Evolutionary conservation across 306 rosid genomes (phyloP).

Genomic region (Echinosophora koreensis): DNA sequence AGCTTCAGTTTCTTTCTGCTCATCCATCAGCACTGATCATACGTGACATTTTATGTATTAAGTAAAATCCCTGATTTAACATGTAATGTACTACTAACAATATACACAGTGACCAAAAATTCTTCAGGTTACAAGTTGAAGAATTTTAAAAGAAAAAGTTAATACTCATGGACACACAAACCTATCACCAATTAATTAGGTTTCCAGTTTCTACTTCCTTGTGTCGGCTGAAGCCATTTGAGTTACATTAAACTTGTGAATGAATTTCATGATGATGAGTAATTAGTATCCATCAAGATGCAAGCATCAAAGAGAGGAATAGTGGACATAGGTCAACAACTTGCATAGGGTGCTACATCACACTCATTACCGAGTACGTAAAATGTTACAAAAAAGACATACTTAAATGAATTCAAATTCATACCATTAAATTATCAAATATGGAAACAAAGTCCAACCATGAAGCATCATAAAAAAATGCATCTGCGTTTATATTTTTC

Average conservation of each 20-base stretch:
- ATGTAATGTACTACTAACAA: neutral
- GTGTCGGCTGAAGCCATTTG: neutral
- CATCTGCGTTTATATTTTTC: neutral
- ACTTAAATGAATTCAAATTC: neutral
- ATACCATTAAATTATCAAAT: neutral
- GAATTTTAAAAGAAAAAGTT: neutral
- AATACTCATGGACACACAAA: conserved; percentile 17
- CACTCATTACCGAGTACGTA: neutral
- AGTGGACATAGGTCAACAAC: neutral
- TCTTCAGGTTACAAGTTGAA: neutral
- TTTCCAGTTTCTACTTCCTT: neutral
- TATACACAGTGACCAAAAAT: neutral
- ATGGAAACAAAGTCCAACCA: neutral
- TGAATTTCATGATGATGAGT: conserved; percentile 16
- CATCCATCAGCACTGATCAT: conserved; percentile 82
- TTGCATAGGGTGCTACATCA: neutral
- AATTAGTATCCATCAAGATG: neutral
- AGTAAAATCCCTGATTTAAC: conserved; percentile 42
- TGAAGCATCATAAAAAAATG: neutral
- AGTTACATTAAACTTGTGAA: neutral
- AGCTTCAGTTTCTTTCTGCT: conserved; percentile 76
- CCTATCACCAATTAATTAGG: neutral
- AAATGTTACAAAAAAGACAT: neutral
- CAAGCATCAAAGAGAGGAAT: conserved; percentile 32
- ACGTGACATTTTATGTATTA: conserved; percentile 39